Percentiles rank a stretch among this genome's conserved stretches.
These are phyloP conservation scores for Tricholoma terreum DNA, from an alignment of 768 basidiomycete species.

Conservation along the genomic window DNA sequence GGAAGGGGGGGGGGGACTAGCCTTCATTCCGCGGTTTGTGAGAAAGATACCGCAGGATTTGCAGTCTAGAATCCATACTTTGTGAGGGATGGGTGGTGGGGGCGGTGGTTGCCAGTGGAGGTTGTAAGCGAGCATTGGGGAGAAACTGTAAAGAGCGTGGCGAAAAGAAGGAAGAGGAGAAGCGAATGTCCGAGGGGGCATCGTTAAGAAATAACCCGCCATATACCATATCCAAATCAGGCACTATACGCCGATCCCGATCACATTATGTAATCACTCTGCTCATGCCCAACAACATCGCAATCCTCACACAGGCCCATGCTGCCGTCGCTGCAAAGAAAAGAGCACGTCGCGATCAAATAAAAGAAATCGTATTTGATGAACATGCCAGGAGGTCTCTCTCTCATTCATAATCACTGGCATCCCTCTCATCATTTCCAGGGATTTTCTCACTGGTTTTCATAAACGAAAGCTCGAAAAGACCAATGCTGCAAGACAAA, in stretches of 20 bases:
- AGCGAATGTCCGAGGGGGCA: constrained; percentile 11
- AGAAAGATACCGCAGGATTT: constrained; percentile 69
- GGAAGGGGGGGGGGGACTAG: constrained; percentile 18
- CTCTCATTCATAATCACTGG: background rate
- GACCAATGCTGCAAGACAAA: constrained; percentile 70
- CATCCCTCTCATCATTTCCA: constrained; percentile 29
- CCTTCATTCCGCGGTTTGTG: constrained; percentile 87
- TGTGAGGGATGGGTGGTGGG: constrained; percentile 52
- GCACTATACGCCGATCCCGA: constrained; percentile 9
- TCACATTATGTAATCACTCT: constrained; percentile 13
- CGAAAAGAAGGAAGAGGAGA: constrained; percentile 10
- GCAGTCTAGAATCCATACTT: constrained; percentile 83
- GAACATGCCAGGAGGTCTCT: constrained; percentile 76
- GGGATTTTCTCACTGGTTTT: constrained; percentile 91
- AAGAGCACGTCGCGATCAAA: constrained; percentile 59
- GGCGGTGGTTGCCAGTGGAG: constrained; percentile 34
- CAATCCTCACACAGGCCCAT: constrained; percentile 62
- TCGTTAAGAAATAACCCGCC: background rate
- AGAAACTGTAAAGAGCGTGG: constrained; percentile 26
- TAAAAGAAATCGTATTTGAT: constrained; percentile 83
- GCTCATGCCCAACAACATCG: constrained; percentile 32
- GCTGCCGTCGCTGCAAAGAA: constrained; percentile 64
- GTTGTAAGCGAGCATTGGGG: constrained; percentile 25
- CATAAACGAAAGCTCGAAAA: constrained; percentile 88
- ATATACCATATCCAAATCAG: constrained; percentile 1